phyloP scores from a whole-genome alignment of 73 alveolate genomes.

The Paramecium bursaria region DNA sequence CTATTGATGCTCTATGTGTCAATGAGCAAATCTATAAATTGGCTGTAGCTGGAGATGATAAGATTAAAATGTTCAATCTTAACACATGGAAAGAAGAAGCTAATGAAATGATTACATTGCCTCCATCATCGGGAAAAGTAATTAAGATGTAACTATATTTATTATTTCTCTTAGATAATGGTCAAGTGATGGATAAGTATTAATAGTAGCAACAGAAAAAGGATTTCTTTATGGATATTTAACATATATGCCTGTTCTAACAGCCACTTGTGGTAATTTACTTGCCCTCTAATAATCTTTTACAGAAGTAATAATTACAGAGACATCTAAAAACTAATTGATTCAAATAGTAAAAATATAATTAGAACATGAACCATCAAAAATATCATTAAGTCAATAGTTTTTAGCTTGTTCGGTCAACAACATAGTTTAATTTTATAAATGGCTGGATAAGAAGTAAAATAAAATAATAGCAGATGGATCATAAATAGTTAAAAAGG shows the following conservation, averaged over 20 bases:
- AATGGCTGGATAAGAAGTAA: constrained; percentile 75
- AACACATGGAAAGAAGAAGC: constrained; percentile 85
- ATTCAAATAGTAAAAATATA: constrained; percentile 61
- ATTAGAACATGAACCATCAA: constrained; percentile 82
- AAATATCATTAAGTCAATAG: constrained; percentile 77
- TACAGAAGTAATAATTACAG: constrained; percentile 78
- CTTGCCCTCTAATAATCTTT: constrained; percentile 81
- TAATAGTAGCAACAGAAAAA: constrained; percentile 84
- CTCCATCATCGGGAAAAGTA: constrained; percentile 62
- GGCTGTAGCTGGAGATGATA: constrained; percentile 94
- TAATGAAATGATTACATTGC: constrained; percentile 66
- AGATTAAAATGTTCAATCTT: constrained; percentile 81
- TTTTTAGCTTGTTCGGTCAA: constrained; percentile 87
- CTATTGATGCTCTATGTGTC: constrained; percentile 87
- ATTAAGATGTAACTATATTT: constrained; percentile 11
- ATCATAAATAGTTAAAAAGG: constrained; percentile 76
- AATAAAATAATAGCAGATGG: constrained; percentile 68
- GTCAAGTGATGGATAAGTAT: constrained; percentile 96
- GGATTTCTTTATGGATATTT: constrained; percentile 87
- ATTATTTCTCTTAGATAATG: constrained; percentile 68
- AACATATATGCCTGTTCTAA: constrained; percentile 83
- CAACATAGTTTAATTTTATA: constrained; percentile 87
- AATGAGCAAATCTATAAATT: constrained; percentile 83
- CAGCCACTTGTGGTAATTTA: constrained; percentile 71
- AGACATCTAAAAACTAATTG: constrained; percentile 72